These are phyloP conservation scores for Forsythia viridissima DNA, from an alignment of 257 asterid genomes.

Conservation along the genomic window DNA sequence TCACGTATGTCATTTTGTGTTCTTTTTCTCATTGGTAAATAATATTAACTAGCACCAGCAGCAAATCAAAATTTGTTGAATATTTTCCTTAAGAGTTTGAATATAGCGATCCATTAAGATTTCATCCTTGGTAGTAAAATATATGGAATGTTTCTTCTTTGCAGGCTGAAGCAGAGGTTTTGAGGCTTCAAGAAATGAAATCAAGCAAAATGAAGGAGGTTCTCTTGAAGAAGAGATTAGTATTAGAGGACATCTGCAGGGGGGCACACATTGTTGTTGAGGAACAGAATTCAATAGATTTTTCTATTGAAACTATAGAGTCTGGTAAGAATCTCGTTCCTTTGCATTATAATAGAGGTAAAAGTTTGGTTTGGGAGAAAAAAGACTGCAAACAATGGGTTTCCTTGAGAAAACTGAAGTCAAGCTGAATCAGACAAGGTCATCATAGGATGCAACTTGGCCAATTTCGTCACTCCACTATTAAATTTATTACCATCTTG, in stretches of 20 bases:
- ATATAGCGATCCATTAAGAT: not conserved
- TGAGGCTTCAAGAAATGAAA: conserved; percentile 69
- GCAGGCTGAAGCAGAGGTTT: conserved; percentile 83
- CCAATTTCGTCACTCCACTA: not conserved
- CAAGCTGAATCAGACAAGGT: not conserved
- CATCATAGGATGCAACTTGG: not conserved
- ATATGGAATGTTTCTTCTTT: conserved; percentile 20
- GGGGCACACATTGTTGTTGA: conserved; percentile 72
- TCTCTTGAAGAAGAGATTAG: conserved; percentile 59
- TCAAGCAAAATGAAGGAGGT: conserved; percentile 79
- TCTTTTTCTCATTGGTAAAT: not conserved
- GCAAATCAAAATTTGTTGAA: not conserved
- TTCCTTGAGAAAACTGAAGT: not conserved
- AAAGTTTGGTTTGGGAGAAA: not conserved
- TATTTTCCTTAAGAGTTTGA: not conserved
- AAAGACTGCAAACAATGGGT: not conserved
- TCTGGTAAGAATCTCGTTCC: conserved; percentile 46
- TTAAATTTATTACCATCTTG: conserved; percentile 16
- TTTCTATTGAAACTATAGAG: conserved; percentile 63
- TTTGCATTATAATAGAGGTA: not conserved
- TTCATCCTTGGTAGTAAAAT: conserved; percentile 14
- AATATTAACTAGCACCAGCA: not conserved
- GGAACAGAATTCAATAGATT: conserved; percentile 40
- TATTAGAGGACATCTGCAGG: conserved; percentile 69
- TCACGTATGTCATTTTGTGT: conserved; percentile 32